A percentile compares a stretch with the other conserved stretches of the same genome.
phyloP scores from a whole-genome alignment of 192 early-diverging fungal species.

The Backusella tarrabulga region DNA sequence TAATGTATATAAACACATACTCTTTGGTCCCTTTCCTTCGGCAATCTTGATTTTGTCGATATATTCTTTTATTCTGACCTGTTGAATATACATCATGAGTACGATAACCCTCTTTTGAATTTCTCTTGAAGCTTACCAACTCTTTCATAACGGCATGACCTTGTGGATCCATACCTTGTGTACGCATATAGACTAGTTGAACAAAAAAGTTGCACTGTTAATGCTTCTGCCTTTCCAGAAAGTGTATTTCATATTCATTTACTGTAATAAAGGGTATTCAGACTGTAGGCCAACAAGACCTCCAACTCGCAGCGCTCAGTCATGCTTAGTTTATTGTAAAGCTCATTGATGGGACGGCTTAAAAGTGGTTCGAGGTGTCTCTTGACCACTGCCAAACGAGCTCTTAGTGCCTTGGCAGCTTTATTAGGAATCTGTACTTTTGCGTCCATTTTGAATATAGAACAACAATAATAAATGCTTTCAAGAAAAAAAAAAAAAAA shows the following conservation, averaged over 20 bases:
- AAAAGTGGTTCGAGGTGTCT: slow-evolving; percentile 31
- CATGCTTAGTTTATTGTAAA: slow-evolving; percentile 18
- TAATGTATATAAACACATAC: not conserved
- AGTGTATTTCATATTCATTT: not conserved
- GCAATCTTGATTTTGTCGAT: slow-evolving; percentile 30
- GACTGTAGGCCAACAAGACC: slow-evolving; percentile 28
- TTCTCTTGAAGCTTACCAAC: slow-evolving; percentile 7
- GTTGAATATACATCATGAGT: not conserved
- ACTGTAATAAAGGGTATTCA: slow-evolving; percentile 37
- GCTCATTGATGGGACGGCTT: slow-evolving; percentile 19
- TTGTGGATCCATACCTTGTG: slow-evolving; percentile 34
- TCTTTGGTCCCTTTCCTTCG: slow-evolving; percentile 20
- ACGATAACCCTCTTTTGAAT: not conserved
- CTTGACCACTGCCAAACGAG: slow-evolving; percentile 23
- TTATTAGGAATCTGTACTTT: slow-evolving; percentile 14
- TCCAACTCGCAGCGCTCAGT: slow-evolving; percentile 34
- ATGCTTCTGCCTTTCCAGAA: not conserved
- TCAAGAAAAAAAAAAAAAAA: not conserved
- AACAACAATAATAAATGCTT: not conserved
- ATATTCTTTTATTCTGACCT: slow-evolving; percentile 31
- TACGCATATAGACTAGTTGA: slow-evolving; percentile 26
- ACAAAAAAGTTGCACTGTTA: not conserved
- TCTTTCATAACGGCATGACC: slow-evolving; percentile 31
- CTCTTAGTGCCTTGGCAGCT: slow-evolving; percentile 17
- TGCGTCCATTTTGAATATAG: not conserved